Conservation (phyloP, 768 basidiomycete species). For the Mycena rebaudengoi region DNA sequence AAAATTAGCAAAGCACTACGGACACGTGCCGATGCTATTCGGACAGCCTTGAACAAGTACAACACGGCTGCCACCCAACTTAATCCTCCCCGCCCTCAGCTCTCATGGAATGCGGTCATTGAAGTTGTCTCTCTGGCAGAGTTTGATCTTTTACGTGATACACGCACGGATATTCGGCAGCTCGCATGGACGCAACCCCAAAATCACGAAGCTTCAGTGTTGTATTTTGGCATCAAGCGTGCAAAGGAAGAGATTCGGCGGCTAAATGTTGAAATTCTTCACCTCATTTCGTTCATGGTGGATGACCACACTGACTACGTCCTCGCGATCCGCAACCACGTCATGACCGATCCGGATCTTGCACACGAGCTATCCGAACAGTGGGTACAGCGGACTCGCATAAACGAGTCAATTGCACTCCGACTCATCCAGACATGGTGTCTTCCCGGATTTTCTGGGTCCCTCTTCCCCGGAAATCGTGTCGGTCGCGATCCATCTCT, state of each 20-base stretch:
- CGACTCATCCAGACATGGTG: neutral
- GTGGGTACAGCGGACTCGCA: neutral
- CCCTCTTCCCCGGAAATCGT: neutral
- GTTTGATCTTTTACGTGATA: slow-evolving; percentile 25
- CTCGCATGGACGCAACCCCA: slow-evolving; percentile 14
- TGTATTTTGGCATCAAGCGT: slow-evolving; percentile 17
- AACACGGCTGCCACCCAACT: slow-evolving; percentile 18
- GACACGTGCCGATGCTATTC: slow-evolving; percentile 20
- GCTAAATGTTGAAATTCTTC: slow-evolving; percentile 30
- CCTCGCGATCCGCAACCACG: neutral
- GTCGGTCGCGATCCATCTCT: neutral
- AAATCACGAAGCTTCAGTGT: slow-evolving; percentile 1
- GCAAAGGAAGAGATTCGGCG: slow-evolving; percentile 32
- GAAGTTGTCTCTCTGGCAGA: slow-evolving; percentile 27
- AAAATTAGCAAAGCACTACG: slow-evolving; percentile 23
- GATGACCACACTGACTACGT: slow-evolving; percentile 9
- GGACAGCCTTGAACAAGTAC: slow-evolving; percentile 13
- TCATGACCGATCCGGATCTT: neutral
- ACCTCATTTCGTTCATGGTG: slow-evolving; percentile 26
- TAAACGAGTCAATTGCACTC: neutral
- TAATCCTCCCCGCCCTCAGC: neutral
- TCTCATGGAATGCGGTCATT: slow-evolving; percentile 28
- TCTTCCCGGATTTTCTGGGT: neutral
- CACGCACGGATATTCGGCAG: slow-evolving; percentile 5
- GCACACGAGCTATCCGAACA: neutral